Evolutionary conservation across 768 basidiomycete genomes (phyloP).

Genomic region (Naganishia kalamii): DNA sequence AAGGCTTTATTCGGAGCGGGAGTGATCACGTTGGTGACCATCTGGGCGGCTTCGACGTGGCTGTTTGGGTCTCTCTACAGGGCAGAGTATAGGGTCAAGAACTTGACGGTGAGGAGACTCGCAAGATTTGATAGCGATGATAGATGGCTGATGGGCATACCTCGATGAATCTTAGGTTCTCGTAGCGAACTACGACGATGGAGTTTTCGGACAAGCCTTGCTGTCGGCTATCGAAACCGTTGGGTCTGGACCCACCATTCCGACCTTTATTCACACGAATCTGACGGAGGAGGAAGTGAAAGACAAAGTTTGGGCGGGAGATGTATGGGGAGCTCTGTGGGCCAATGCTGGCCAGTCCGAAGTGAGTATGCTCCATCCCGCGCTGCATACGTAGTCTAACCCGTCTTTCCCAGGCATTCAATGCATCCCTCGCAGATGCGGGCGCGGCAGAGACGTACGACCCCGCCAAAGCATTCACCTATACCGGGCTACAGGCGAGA

Average conservation of each 20-base stretch:
- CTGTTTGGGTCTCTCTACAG: constrained; percentile 12
- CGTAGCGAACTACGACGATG: background rate
- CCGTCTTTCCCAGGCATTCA: background rate
- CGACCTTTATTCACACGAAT: background rate
- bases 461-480: constrained; percentile 1
- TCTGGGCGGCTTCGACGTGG: constrained; percentile 5
- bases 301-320: constrained; percentile 3
- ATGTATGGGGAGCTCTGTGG: constrained; percentile 11
- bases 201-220: background rate
- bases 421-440: background rate
- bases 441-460: background rate
- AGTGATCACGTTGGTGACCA: background rate
- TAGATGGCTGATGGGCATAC: background rate
- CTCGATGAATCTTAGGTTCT: background rate
- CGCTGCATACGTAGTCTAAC: background rate
- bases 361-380: background rate
- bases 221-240: background rate
- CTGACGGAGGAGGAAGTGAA: background rate
- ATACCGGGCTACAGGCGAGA: constrained; percentile 3
- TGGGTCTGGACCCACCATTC: background rate
- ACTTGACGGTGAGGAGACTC: background rate
- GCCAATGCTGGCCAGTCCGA: background rate
- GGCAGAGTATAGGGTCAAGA: background rate
- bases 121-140: background rate
- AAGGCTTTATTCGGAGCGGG: background rate